Evolutionary conservation across 768 basidiomycete genomes (phyloP).

Genomic region (Suillus subluteus): DNA sequence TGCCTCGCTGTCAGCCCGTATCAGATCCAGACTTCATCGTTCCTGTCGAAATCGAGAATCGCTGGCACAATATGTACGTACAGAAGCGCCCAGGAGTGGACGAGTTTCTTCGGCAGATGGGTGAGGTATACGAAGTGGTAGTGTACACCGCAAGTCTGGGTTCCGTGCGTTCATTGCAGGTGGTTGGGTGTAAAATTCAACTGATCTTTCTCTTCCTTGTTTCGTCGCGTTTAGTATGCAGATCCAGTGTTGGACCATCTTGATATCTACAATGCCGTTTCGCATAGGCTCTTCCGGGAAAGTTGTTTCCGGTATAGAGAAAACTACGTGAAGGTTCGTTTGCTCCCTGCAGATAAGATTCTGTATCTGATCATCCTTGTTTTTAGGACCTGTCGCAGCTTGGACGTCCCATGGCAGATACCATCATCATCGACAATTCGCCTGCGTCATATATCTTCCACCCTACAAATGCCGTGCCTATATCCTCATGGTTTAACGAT

Average conservation of each 20-base stretch:
- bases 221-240: slow-evolving; percentile 66
- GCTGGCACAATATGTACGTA: slow-evolving; percentile 95
- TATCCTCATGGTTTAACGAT: slow-evolving; percentile 80
- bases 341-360: neutral
- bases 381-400: slow-evolving; percentile 72
- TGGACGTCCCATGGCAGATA: slow-evolving; percentile 66
- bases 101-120: slow-evolving; percentile 92
- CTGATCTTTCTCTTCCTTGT: slow-evolving; percentile 17
- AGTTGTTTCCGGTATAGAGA: slow-evolving; percentile 96
- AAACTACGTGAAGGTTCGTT: slow-evolving; percentile 89
- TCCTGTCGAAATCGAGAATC: slow-evolving; percentile 93
- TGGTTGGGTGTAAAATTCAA: slow-evolving; percentile 4
- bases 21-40: slow-evolving; percentile 91
- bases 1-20: slow-evolving; percentile 62
- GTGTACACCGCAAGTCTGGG: slow-evolving; percentile 94
- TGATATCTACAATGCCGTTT: slow-evolving; percentile 83
- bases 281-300: slow-evolving; percentile 91
- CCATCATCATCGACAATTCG: slow-evolving; percentile 80
- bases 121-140: slow-evolving; percentile 92
- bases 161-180: slow-evolving; percentile 62
- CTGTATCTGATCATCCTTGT: slow-evolving; percentile 11
- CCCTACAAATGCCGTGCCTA: slow-evolving; percentile 79
- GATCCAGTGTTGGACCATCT: slow-evolving; percentile 94
- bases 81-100: slow-evolving; percentile 96
- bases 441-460: slow-evolving; percentile 82